Percentiles rank a stretch among this genome's conserved stretches.
Evolutionary conservation across 1,284 basidiomycete species (phyloP).

Genomic region (Volvariella surrecta): DNA sequence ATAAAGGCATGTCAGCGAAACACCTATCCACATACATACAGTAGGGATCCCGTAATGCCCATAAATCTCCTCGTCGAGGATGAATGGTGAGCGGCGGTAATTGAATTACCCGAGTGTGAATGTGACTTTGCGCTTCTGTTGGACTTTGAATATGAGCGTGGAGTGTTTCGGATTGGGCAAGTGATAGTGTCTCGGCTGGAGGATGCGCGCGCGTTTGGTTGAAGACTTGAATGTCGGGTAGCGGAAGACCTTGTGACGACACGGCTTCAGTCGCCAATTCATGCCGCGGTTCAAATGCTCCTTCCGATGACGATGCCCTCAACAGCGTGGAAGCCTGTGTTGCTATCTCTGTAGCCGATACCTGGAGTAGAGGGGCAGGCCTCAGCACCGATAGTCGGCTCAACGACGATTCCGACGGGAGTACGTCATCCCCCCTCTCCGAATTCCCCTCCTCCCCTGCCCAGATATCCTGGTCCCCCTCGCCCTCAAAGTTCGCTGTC

Average conservation of each 20-base stretch:
- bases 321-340: too few relatives aligned
- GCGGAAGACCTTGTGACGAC: neutral
- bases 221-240: too few relatives aligned
- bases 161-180: neutral
- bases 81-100: slow-evolving; percentile 37
- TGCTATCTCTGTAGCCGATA: too few relatives aligned
- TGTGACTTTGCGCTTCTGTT: neutral
- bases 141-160: neutral
- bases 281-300: neutral
- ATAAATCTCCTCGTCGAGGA: slow-evolving; percentile 57
- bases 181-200: neutral
- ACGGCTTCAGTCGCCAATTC: neutral
- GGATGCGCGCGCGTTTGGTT: neutral
- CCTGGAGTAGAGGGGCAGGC: too few relatives aligned
- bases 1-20: slow-evolving; percentile 46
- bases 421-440: slow-evolving; percentile 10
- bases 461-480: slow-evolving; percentile 11
- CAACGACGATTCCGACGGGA: neutral
- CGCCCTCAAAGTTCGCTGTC: too few relatives aligned
- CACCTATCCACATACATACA: slow-evolving; percentile 46
- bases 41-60: slow-evolving; percentile 46
- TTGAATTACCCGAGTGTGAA: slow-evolving; percentile 11
- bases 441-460: slow-evolving; percentile 12
- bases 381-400: too few relatives aligned
- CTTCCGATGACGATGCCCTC: neutral